Conservation (phyloP, 1,284 basidiomycete genomes). For the Heterobasidion annosum region DNA sequence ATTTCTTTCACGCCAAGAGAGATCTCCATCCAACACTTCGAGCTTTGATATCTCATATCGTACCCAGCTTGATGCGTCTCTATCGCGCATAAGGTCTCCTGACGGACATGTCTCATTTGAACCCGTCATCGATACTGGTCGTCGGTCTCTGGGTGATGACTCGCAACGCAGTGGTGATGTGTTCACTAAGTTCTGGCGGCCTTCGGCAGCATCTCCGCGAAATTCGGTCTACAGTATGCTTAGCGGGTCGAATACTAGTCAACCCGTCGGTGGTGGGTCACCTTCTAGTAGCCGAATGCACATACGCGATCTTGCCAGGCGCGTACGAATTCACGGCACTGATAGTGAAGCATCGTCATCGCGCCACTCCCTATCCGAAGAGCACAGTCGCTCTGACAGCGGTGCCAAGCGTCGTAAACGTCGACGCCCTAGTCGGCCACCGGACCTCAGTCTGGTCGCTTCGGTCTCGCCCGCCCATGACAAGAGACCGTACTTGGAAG, state of each 20-base stretch:
- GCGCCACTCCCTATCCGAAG: slow-evolving; percentile 38
- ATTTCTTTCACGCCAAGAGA: slow-evolving; percentile 24
- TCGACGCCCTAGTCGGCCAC: slow-evolving; percentile 9
- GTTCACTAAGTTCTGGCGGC: slow-evolving; percentile 25
- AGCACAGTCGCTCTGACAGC: slow-evolving; percentile 25
- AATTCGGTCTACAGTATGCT: slow-evolving; percentile 25
- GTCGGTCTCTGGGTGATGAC: slow-evolving; percentile 27
- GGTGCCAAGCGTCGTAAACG: slow-evolving; percentile 10
- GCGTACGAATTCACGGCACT: slow-evolving; percentile 23
- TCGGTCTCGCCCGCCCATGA: background rate
- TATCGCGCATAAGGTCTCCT: slow-evolving; percentile 28
- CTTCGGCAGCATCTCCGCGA: slow-evolving; percentile 23
- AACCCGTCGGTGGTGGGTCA: slow-evolving; percentile 22
- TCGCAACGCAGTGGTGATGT: slow-evolving; percentile 38
- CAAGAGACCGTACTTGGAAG: background rate
- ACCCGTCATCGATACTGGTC: slow-evolving; percentile 20
- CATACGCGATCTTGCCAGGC: slow-evolving; percentile 27
- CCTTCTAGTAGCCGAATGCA: slow-evolving; percentile 33
- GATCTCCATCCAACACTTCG: slow-evolving; percentile 8
- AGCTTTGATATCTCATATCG: slow-evolving; percentile 4
- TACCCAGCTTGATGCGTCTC: slow-evolving; percentile 31
- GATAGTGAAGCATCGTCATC: slow-evolving; percentile 39
- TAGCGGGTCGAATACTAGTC: slow-evolving; percentile 23
- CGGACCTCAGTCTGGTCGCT: slow-evolving; percentile 7
- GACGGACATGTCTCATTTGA: slow-evolving; percentile 37